Conservation (phyloP, 306 rosid genomes). For the Cajanus cajan region DNA sequence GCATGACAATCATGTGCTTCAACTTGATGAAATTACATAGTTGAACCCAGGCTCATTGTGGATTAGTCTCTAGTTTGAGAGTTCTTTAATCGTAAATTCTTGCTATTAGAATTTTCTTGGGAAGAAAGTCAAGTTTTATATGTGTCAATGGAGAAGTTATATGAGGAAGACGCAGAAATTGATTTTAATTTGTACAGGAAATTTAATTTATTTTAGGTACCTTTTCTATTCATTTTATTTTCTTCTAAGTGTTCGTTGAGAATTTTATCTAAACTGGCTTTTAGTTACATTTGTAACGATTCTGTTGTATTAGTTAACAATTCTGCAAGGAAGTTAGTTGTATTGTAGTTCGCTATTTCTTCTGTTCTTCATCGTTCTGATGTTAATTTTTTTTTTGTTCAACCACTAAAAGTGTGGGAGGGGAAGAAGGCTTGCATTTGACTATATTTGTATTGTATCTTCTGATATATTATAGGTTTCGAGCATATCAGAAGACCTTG, state of each 20-base stretch:
- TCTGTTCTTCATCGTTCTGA: no score
- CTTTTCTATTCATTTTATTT: not conserved
- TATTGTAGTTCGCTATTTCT: no score
- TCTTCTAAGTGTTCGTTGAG: not conserved
- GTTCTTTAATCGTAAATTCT: not conserved
- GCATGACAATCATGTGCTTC: no score
- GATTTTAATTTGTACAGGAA: not conserved
- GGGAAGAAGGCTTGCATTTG: not conserved
- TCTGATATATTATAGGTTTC: slow-evolving; percentile 57
- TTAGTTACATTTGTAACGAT: not conserved
- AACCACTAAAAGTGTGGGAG: not conserved
- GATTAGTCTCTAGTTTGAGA: no score
- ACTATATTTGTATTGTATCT: not conserved
- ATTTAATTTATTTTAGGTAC: not conserved
- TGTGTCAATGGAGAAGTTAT: not conserved
- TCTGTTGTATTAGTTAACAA: not conserved
- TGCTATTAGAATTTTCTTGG: not conserved
- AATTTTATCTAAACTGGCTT: not conserved
- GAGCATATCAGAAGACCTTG: slow-evolving; percentile 75
- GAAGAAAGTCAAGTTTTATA: not conserved
- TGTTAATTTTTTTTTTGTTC: not conserved
- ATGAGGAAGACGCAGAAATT: no score
- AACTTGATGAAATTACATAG: no score
- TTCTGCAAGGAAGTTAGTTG: not conserved
- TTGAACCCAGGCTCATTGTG: no score